A percentile compares a stretch with the other conserved stretches of the same genome.
These are phyloP conservation scores for Gomphus sp. DNA, from an alignment of 1,284 basidiomycete genomes.

Conservation along the genomic window DNA sequence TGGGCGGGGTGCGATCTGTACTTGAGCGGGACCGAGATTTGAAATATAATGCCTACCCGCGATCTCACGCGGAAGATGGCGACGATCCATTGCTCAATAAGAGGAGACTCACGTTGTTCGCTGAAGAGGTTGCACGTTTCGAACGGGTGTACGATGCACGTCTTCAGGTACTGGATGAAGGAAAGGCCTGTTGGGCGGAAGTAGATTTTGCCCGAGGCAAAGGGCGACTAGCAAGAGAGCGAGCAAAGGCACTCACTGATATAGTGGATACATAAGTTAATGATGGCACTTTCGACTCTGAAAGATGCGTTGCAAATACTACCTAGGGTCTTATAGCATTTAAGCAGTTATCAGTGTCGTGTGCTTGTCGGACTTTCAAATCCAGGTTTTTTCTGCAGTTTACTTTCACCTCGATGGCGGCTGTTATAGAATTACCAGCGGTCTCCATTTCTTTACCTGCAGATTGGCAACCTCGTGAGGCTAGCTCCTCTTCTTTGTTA, in stretches of 20 bases:
- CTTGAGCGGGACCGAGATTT: slow-evolving; percentile 18
- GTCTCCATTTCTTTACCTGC: slow-evolving; percentile 2
- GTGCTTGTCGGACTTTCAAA: slow-evolving; percentile 3
- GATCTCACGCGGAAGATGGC: background rate
- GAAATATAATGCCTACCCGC: background rate
- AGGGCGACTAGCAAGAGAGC: slow-evolving; percentile 50
- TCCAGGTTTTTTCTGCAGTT: background rate
- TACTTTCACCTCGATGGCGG: slow-evolving; percentile 7
- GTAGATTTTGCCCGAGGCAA: slow-evolving; percentile 62
- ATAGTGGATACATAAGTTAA: background rate
- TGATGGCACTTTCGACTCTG: background rate
- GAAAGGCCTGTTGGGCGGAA: slow-evolving; percentile 43
- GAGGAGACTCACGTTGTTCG: slow-evolving; percentile 24
- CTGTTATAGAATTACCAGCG: slow-evolving; percentile 5
- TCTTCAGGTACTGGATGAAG: slow-evolving; percentile 38
- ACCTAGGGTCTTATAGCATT: no score
- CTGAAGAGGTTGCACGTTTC: slow-evolving; percentile 43
- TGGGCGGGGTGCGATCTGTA: slow-evolving; percentile 42
- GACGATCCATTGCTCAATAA: background rate
- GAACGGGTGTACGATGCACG: slow-evolving; percentile 39
- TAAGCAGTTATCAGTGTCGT: no score
- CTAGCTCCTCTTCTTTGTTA: background rate
- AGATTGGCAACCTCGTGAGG: slow-evolving; percentile 7
- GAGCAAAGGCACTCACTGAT: background rate
- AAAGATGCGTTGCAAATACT: background rate